A percentile compares a stretch with the other conserved stretches of the same genome.
These are phyloP conservation scores for Senecio squalidus DNA, from an alignment of 140 eudicot genomes.

Conservation along the genomic window DNA sequence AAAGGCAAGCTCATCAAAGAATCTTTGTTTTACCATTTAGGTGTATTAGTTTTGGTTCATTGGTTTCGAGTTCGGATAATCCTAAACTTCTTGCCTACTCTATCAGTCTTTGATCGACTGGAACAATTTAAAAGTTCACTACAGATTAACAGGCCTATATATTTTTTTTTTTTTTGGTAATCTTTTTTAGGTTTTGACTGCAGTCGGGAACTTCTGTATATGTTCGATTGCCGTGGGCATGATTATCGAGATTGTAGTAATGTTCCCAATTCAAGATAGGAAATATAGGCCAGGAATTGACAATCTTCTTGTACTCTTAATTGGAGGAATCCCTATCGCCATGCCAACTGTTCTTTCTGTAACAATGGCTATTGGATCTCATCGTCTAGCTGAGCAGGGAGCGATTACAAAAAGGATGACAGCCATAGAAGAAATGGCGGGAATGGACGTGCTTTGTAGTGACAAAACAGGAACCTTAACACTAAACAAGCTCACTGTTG, in stretches of 20 bases:
- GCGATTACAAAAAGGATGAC: slow-evolving; percentile 98
- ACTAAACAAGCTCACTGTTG: slow-evolving; percentile 89
- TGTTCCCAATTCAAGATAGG: slow-evolving; percentile 91
- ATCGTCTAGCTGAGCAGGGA: slow-evolving; percentile 96
- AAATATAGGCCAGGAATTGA: slow-evolving; percentile 89
- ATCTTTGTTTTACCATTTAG: background rate
- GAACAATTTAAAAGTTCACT: background rate
- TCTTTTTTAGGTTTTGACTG: slow-evolving; percentile 73
- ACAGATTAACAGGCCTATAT: background rate
- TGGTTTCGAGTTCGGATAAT: background rate
- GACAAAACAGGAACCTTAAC: slow-evolving; percentile 96
- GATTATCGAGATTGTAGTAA: slow-evolving; percentile 77
- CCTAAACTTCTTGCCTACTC: background rate
- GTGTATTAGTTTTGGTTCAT: background rate
- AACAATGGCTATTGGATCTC: slow-evolving; percentile 97
- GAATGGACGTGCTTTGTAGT: slow-evolving; percentile 98
- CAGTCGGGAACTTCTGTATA: slow-evolving; percentile 91
- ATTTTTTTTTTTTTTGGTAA: slow-evolving; percentile 1
- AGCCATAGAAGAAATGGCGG: slow-evolving; percentile 99
- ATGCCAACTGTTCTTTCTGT: slow-evolving; percentile 98
- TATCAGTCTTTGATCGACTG: background rate
- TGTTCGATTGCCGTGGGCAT: slow-evolving; percentile 96
- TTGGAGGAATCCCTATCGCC: slow-evolving; percentile 96
- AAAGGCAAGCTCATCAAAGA: slow-evolving; percentile 41
- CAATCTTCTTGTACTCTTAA: slow-evolving; percentile 92